These are phyloP conservation scores for Cucumis sativus DNA, from an alignment of 306 rosid genomes.

Conservation along the genomic window DNA sequence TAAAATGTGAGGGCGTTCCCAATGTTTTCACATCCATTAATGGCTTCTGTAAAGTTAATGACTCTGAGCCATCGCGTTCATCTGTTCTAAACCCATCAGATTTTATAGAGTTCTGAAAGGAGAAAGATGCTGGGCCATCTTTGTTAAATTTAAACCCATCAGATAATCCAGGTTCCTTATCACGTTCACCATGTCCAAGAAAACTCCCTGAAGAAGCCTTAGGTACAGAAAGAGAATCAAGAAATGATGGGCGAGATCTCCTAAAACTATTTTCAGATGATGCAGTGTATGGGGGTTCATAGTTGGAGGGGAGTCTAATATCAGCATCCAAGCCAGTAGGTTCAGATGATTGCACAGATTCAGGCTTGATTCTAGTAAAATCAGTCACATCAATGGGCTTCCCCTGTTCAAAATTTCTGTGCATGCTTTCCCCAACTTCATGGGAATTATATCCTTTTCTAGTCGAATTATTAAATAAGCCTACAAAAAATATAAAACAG, in stretches of 20 bases:
- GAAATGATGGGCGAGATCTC: conserved; percentile 80
- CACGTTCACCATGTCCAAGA: conserved; percentile 25
- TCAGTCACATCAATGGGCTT: conserved; percentile 20
- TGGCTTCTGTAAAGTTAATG: conserved; percentile 30
- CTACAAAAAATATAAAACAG: conserved; percentile 16
- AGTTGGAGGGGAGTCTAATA: conserved; percentile 29
- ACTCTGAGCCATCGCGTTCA: conserved; percentile 23
- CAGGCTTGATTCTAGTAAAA: conserved; percentile 22
- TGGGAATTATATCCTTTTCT: conserved; percentile 14
- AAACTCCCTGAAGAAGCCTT: conserved; percentile 43
- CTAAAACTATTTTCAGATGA: conserved; percentile 45
- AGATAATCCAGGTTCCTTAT: conserved; percentile 29
- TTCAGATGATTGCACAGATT: conserved; percentile 29
- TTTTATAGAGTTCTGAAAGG: conserved; percentile 32
- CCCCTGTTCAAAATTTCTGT: conserved; percentile 22
- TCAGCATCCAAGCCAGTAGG: conserved; percentile 26
- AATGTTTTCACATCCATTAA: conserved; percentile 26
- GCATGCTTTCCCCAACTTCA: conserved; percentile 26
- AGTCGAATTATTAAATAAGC: conserved; percentile 12
- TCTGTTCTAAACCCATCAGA: conserved; percentile 29
- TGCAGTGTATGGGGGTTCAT: conserved; percentile 25
- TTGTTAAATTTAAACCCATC: conserved; percentile 27
- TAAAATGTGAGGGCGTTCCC: conserved; percentile 23
- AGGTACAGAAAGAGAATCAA: conserved; percentile 57
- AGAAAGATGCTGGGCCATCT: conserved; percentile 23